These are phyloP conservation scores for Alternaria sp. DNA, from an alignment of 2,329 filamentous ascomycete species.

Conservation along the genomic window DNA sequence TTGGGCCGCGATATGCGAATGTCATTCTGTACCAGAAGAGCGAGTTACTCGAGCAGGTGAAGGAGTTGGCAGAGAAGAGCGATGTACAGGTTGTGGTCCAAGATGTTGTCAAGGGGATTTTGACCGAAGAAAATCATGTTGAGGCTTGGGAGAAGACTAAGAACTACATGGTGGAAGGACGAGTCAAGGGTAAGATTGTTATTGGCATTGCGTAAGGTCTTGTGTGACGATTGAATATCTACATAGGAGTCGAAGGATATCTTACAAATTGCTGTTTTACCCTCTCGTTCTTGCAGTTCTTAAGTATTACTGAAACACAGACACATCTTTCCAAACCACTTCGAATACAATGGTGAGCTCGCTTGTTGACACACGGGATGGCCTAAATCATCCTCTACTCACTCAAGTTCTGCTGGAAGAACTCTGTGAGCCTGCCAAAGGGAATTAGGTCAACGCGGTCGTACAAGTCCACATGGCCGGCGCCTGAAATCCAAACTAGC, in stretches of 20 bases:
- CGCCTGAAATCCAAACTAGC: conserved; percentile 43
- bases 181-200: conserved; percentile 45
- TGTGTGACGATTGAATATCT: too few species aligned
- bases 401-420: conserved; percentile 22
- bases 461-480: conserved; percentile 51
- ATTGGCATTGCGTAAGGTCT: conserved; percentile 22
- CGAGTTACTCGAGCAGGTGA: conserved; percentile 35
- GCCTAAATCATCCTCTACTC: neutral
- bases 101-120: conserved; percentile 38
- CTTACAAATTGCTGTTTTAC: neutral
- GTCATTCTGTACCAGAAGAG: conserved; percentile 35
- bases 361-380: neutral
- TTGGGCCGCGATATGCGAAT: conserved; percentile 44
- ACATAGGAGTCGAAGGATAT: neutral
- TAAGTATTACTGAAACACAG: neutral
- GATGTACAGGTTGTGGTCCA: conserved; percentile 37
- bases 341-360: neutral
- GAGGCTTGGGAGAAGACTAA: conserved; percentile 37
- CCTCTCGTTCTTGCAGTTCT: neutral
- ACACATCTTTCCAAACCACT: neutral
- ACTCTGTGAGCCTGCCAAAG: conserved; percentile 41
- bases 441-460: conserved; percentile 51
- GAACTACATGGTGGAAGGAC: conserved; percentile 37
- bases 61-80: conserved; percentile 31
- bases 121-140: conserved; percentile 27